Conservation (phyloP, 164 flowering plant species). For the Liriodendron chinense region DNA sequence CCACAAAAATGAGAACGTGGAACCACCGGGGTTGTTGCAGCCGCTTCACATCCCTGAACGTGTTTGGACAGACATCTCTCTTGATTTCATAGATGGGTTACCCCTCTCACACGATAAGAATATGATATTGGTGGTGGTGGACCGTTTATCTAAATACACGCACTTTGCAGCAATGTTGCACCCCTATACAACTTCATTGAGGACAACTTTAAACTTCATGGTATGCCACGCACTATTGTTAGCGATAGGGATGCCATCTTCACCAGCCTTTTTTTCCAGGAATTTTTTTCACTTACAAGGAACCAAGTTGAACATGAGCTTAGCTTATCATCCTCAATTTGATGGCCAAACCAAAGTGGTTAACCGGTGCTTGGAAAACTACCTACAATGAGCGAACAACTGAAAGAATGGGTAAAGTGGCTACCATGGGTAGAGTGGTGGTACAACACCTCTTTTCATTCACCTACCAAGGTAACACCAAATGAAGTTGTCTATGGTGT, state of each 20-base stretch:
- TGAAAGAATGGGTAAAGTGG: background rate
- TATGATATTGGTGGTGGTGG: slow-evolving; percentile 8
- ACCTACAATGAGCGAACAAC: background rate
- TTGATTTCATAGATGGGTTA: slow-evolving; percentile 10
- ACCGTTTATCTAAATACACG: background rate
- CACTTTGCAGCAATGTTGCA: background rate
- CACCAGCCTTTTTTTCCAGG: no score
- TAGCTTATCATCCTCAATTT: slow-evolving; percentile 6
- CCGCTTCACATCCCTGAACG: background rate
- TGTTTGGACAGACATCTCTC: background rate
- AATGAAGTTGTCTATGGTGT: background rate
- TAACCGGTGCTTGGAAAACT: background rate
- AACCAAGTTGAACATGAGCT: background rate
- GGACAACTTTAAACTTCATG: no score
- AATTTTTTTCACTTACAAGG: no score
- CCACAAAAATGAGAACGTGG: background rate
- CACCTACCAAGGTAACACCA: slow-evolving; percentile 4
- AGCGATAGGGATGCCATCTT: no score
- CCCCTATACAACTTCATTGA: background rate
- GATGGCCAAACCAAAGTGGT: slow-evolving; percentile 11
- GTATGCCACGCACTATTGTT: no score
- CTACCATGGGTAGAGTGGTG: slow-evolving; percentile 7
- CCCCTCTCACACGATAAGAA: background rate
- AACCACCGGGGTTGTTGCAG: background rate
- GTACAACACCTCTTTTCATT: slow-evolving; percentile 12